Evolutionary conservation across 805 yeast genomes (phyloP), one percentile per base, ranked within the genome.

Genomic region (Aciculoconidium aculeatum): DNA sequence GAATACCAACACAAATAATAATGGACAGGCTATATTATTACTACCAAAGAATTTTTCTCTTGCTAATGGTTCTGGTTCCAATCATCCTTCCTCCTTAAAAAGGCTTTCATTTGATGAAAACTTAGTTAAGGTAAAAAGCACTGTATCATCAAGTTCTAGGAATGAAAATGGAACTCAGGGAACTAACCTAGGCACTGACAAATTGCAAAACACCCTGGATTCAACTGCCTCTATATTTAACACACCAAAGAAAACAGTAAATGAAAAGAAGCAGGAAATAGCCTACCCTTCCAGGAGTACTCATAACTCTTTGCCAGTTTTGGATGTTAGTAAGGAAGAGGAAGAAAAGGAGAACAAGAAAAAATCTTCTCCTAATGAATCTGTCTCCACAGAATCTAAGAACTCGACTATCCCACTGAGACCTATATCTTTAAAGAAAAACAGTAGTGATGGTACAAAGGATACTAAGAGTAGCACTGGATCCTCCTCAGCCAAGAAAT

Each of bases 21-120:
- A 31, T n/a, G 51, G 65, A 9, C 65, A 57, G 20, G 73, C 77
- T 1, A 71, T 72, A 12, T 58, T 72, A 15, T 49, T 72, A 27
- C 55, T 72, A 28, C 76, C 77, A 0, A 70, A 65, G 41, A 69
- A 65, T 36, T 65, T 64, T 31, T 54, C 69, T 4, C 45, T 58
- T 6, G 49, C 48, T 4, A n/a, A n/a, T n/a, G n/a, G n/a, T n/a
- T 17, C 40, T 5, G 49, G 35, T 34, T 43, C 29, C 39, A 25
- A 18, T 24, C 18, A 15, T 7, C n/a, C 12, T 10, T 39, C 23
- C 17, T 25, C 28, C 8, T 50, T 42, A 21, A 59, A 59, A 34
- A 40, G 58, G 19, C 25, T 44, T 5, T 53, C 61, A 11, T 23
- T 49, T 13, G 61, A 54, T 34, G 54, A 50, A 9, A 27, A 36